These are phyloP conservation scores for Blastobotrys arbuscula DNA, from an alignment of 1,139 yeast genomes.

Conservation along the genomic window DNA sequence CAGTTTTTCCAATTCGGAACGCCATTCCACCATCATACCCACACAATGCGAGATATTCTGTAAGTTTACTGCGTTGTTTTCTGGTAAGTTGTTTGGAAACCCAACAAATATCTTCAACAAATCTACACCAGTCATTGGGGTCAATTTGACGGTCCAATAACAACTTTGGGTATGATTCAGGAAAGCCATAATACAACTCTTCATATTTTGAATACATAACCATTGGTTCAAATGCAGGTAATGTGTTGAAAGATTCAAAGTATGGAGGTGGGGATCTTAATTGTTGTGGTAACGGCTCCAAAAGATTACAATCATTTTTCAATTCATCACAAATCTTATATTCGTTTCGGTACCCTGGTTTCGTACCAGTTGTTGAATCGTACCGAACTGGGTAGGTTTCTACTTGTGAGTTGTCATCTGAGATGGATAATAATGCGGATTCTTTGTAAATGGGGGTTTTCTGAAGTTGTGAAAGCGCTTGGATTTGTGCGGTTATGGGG, in stretches of 20 bases:
- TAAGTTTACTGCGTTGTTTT: neutral
- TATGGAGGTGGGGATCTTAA: neutral
- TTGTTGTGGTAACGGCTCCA: conserved; percentile 9
- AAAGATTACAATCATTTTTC: neutral
- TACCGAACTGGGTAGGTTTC: neutral
- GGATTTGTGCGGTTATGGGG: neutral
- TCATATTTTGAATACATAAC: conserved; percentile 8
- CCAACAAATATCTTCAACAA: conserved; percentile 11
- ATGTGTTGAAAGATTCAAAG: neutral
- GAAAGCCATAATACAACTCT: conserved; percentile 9
- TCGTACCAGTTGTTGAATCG: neutral
- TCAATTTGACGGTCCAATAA: neutral
- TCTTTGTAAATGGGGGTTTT: neutral
- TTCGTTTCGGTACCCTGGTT: too few relatives aligned
- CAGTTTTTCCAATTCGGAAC: neutral
- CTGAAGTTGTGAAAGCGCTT: neutral
- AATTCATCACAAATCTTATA: neutral
- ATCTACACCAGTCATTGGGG: conserved; percentile 11
- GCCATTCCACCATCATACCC: conserved; percentile 2
- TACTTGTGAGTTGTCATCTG: neutral
- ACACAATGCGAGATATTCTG: neutral
- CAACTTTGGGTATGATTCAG: conserved; percentile 5
- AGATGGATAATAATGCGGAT: neutral
- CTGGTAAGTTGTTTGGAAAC: neutral
- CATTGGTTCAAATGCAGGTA: conserved; percentile 5